Base-by-base conservation (phyloP, 352 stramenopile species). In the Pythium pyrilobum region DNA sequence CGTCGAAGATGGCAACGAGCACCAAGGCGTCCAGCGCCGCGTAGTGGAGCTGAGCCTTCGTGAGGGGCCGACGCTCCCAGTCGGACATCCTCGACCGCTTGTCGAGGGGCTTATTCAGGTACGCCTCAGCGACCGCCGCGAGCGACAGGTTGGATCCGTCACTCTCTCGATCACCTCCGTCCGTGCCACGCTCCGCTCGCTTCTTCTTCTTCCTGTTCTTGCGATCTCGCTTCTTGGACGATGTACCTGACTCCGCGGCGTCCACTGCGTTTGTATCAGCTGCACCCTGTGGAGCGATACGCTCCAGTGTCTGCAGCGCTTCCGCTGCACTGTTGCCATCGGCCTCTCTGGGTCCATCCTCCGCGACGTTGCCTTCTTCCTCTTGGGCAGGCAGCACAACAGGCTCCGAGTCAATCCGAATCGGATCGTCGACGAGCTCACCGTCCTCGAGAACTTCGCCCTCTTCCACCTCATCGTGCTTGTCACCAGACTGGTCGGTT, bases 61-160 rank as follows among this genome's bases (percentile, higher is more conserved):
- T 81, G 3, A 92, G 72, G 23, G 81, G 81, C 1, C 81, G 75
- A 6, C 67, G 74, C 53, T 89, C 69, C 79, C 79, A 92, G 66
- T 92, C 66, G 3, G 82, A 89, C 69, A 92, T 87, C 25, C 79
- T 75, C 9, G 52, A 56, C 20, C 80, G 70, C 33, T 92, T 92
- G 56, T 90, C 82, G 1, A 92, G 62, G 13, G 80, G 74, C 15
- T 84, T 76, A 7, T 71, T 67, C 42, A 92, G 48, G 51, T 87
- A 92, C 2, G 44, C 25, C 29, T 83, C 50, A 1, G 76, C 59
- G 21, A 92, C 47, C 27, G 65, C 62, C 13, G 77, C 70, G n/a
- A 92, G 62, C 0, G 74, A 71, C 16, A 83, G 52, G 7, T 64
- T 67, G 36, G 44, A 52, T 21, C 67, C 68, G 20, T 41, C 32